phyloP scores from a whole-genome alignment of 2,329 filamentous ascomycete genomes.

The Periconia sp. region DNA sequence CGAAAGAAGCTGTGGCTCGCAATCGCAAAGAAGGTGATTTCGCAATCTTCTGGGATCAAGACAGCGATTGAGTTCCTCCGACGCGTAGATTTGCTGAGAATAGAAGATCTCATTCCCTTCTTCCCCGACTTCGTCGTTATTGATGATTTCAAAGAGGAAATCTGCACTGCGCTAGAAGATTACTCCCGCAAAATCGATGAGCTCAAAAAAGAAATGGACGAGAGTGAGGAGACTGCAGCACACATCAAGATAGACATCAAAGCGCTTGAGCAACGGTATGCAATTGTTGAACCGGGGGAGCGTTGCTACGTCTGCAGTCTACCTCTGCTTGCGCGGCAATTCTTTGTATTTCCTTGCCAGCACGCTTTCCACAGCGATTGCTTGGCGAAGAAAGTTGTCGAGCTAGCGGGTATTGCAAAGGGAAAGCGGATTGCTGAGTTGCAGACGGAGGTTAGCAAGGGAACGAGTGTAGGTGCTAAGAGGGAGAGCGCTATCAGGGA shows the following conservation, averaged over 20 bases:
- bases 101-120: slow-evolving; percentile 97
- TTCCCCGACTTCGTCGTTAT: slow-evolving; percentile 99
- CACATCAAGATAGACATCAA: slow-evolving; percentile 92
- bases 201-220: slow-evolving; percentile 94
- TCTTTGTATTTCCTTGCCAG: slow-evolving; percentile 98
- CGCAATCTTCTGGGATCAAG: slow-evolving; percentile 82
- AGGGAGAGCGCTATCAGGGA: slow-evolving; percentile 86
- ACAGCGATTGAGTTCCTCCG: slow-evolving; percentile 89
- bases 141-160: slow-evolving; percentile 98
- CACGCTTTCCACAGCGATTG: slow-evolving; percentile 98
- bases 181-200: slow-evolving; percentile 90
- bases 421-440: slow-evolving; percentile 83
- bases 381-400: slow-evolving; percentile 82
- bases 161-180: slow-evolving; percentile 89
- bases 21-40: slow-evolving; percentile 92
- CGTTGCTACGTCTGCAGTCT: slow-evolving; percentile 88
- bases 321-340: slow-evolving; percentile 86
- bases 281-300: slow-evolving; percentile 95
- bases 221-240: slow-evolving; percentile 82
- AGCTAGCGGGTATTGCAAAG: slow-evolving; percentile 77
- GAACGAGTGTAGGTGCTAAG: slow-evolving; percentile 70
- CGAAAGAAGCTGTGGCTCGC: slow-evolving; percentile 96
- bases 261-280: slow-evolving; percentile 84
- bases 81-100: slow-evolving; percentile 87
- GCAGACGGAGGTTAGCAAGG: slow-evolving; percentile 82